Conservation (phyloP, 371 early-diverging fungal genomes). For the Haplosporangium sp. region DNA sequence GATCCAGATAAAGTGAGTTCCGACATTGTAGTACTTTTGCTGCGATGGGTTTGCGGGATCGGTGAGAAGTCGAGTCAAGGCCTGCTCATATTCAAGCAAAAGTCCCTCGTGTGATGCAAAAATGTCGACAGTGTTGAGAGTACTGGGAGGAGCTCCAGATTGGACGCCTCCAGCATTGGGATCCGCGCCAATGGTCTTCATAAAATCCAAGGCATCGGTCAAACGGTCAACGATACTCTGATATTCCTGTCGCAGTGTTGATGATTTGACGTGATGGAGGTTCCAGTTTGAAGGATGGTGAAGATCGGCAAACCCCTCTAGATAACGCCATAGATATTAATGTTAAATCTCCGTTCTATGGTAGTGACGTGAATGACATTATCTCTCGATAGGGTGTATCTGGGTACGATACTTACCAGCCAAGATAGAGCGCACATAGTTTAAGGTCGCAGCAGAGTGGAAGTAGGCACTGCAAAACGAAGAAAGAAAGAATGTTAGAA, state of each 20-base stretch:
- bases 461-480: constrained; percentile 82
- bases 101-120: constrained; percentile 97
- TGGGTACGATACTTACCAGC: constrained; percentile 59
- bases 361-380: neutral
- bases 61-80: constrained; percentile 78
- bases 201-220: constrained; percentile 91
- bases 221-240: constrained; percentile 88
- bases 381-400: neutral
- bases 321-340: neutral
- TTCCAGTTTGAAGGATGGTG: constrained; percentile 93
- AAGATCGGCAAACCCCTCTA: constrained; percentile 74
- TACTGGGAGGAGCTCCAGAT: constrained; percentile 41
- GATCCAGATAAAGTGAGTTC: constrained; percentile 97
- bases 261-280: constrained; percentile 87
- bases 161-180: constrained; percentile 36
- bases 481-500: neutral
- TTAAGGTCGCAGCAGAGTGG: constrained; percentile 96
- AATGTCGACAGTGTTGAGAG: constrained; percentile 83
- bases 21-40: constrained; percentile 75
- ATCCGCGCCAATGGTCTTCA: constrained; percentile 90
- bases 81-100: constrained; percentile 90
- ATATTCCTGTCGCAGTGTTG: constrained; percentile 86
- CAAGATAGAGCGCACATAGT: constrained; percentile 91
- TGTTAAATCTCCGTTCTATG: constrained; percentile 1
- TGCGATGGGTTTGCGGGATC: constrained; percentile 60